phyloP scores from a whole-genome alignment of 768 basidiomycete genomes.

The Atractiella rhizophila region DNA sequence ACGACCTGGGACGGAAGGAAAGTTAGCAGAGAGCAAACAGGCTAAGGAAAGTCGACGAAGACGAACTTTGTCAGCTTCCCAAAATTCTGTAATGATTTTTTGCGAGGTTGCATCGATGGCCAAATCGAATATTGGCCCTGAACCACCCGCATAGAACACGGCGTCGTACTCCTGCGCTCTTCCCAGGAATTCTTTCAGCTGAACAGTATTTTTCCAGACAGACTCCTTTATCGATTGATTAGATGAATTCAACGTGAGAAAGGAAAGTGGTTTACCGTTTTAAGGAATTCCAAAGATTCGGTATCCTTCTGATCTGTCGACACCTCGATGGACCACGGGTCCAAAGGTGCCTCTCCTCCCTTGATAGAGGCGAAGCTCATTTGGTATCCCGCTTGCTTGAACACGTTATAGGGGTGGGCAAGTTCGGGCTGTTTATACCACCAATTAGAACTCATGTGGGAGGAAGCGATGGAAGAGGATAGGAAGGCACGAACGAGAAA shows the following conservation, averaged over 20 bases:
- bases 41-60: constrained; percentile 17
- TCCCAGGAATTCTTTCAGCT: constrained; percentile 31
- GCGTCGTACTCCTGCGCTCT: constrained; percentile 37
- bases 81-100: constrained; percentile 24
- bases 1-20: not conserved
- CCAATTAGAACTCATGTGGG: too few relatives aligned
- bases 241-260: too few relatives aligned
- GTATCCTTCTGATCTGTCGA: constrained; percentile 1
- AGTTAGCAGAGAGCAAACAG: not conserved
- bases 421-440: too few relatives aligned
- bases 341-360: constrained; percentile 43
- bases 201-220: constrained; percentile 35
- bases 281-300: constrained; percentile 33
- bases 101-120: constrained; percentile 25
- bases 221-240: constrained; percentile 30
- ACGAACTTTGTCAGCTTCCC: constrained; percentile 1
- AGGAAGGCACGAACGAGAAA: too few relatives aligned
- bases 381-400: constrained; percentile 19
- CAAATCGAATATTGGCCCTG: constrained; percentile 29
- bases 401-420: constrained; percentile 41
- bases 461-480: too few relatives aligned
- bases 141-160: constrained; percentile 43
- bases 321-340: constrained; percentile 32
- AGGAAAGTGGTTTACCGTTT: too few relatives aligned
- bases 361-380: constrained; percentile 11